Base-by-base conservation (phyloP, 1,284 basidiomycete genomes). In the Fomitopsis schrenkii region DNA sequence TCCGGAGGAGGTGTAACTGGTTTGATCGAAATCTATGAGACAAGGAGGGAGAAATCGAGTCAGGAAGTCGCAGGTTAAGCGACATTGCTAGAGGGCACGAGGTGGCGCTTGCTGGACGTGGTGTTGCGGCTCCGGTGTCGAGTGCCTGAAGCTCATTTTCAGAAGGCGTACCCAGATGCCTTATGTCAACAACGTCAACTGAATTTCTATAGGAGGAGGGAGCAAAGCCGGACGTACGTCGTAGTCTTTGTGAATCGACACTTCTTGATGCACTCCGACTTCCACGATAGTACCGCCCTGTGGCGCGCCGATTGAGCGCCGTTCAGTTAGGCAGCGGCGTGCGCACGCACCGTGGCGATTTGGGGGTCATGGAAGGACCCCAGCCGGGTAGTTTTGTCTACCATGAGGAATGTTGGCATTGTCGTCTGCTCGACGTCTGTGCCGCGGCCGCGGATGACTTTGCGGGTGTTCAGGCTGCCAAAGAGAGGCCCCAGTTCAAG, bases 391-490 rank as follows among this genome's bases (percentile, higher is more conserved):
- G 67, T 56, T 59, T 74, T 74, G 40, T 69, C 68, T 56, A 80
- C 75, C 75, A 80, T 75, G 64, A 77, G 74, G 73, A 80, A 77
- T 2, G 75, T 76, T n/a, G 76, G 77, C 57, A 75, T 74, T 4
- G 76, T 75, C 19, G 63, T 67, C 9, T 69, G 69, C 50, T 75
- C 74, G 44, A 66, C 74, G 50, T 81, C 80, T 0, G 79, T 80
- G 7, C 80, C 79, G 52, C 74, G 75, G 7, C 79, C 79, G n/a
- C 77, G 73, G 48, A 77, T 71, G 55, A 76, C 74, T 57, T 75
- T 70, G 53, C 80, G 73, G 17, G 80, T 80, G 70, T 81, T 81
- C 17, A 81, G 66, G 5, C 79, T 79, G 55, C 56, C 66, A 12
- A 35, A n/a, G 17, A 19, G 60, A 46, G 26, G 19, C 30, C 30